phyloP scores from a whole-genome alignment of 305 asterid species.

The Fraxinus floribunda region DNA sequence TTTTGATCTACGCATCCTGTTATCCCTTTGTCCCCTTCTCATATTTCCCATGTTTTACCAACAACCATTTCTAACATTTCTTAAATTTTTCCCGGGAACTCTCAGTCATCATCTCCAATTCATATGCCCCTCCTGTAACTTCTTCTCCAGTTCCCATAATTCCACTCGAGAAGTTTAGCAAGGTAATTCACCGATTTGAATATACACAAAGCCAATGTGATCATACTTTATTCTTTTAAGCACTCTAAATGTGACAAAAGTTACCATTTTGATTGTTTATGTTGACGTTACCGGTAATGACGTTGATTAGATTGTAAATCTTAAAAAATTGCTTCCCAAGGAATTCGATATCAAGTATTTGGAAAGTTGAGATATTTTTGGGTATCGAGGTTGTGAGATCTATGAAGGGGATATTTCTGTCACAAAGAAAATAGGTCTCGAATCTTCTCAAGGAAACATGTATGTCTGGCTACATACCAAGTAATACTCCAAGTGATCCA shows the following conservation, averaged over 20 bases:
- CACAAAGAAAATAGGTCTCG: neutral
- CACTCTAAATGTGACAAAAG: neutral
- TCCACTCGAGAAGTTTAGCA: neutral
- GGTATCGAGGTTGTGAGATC: neutral
- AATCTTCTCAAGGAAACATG: neutral
- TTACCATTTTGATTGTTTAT: neutral
- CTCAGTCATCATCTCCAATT: neutral
- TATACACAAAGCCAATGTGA: neutral
- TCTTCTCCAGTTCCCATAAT: neutral
- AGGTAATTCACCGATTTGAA: neutral
- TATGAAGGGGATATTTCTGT: neutral
- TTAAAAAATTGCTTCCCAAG: neutral
- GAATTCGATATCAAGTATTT: neutral
- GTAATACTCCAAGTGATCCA: neutral
- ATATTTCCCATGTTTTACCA: neutral
- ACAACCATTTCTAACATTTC: neutral
- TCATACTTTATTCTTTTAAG: neutral
- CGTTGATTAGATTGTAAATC: neutral
- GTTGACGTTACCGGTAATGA: neutral
- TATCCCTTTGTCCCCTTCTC: neutral
- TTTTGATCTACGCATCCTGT: neutral
- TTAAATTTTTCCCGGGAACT: neutral
- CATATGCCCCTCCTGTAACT: neutral
- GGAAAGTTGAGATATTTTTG: neutral
- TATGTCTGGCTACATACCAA: neutral